Evolutionary conservation across 1,284 basidiomycete species (phyloP), one percentile per base, ranked within the genome.

Genomic region (Ceratobasidium sp.): DNA sequence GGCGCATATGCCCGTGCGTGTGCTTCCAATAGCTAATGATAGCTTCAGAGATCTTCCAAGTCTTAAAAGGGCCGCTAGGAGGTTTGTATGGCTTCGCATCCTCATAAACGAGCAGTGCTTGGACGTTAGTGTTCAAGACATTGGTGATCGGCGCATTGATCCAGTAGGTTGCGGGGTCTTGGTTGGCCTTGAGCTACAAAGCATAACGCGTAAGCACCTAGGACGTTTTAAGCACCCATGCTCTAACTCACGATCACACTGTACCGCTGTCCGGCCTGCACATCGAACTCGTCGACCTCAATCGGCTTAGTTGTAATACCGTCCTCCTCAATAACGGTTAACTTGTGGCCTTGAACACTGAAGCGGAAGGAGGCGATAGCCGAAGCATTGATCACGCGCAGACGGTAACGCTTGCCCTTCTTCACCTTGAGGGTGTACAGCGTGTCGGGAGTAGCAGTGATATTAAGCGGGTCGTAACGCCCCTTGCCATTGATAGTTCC

Each of bases 381-480:
- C 45, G 86, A 82, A 79, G 87, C 85, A 79, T 88, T 87, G 81
- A 91, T 84, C 73, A 92, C 77, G 19, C 90, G 83, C 63, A 89
- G 80, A 45, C 86, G 82, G 81, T 89, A 89, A 31, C 83, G 87
- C 80, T 86, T 86, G 47, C 87, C 87, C 0, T 85, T 79, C 76
- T 83, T 82, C 76, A 88, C 65, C 50, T 67, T 67, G 50, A 67
- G 65, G 5, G 48, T 67, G 27, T 67, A 67, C 11, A 67, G 51
- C 9, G 33, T 67, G 31, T 67, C 65, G 17, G 50, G 65, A 6
- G 48, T 41, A 11, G 22, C 50, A 41, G 50, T 67, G 17, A 54
- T 54, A 36, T 53, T 67, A 27, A 67, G 65, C 31, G 50, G 65
- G n/a, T n/a, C n/a, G 24, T 67, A 67, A 15, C 50, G 48, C 11